phyloP scores from a whole-genome alignment of 2,329 filamentous ascomycete species.

The Penicillium fuscoglaucum region DNA sequence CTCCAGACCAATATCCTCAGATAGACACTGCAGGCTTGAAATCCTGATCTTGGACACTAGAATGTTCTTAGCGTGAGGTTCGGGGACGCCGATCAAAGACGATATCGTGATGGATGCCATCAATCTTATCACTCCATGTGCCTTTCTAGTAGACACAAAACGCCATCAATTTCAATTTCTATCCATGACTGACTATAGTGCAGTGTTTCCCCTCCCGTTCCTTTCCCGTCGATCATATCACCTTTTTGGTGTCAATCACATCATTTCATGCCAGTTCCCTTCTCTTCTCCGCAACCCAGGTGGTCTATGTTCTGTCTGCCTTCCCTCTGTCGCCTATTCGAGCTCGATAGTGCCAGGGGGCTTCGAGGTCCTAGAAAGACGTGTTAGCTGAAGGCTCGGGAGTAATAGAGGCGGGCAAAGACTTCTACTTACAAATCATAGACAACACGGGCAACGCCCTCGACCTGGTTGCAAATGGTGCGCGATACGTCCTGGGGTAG shows the following conservation, averaged over 20 bases:
- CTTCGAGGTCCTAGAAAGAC: not conserved
- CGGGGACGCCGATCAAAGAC: too few relatives aligned
- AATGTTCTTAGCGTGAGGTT: too few relatives aligned
- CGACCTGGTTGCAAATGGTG: not conserved
- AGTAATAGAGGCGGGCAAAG: not conserved
- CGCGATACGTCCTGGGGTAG: not conserved
- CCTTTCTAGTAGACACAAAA: not conserved
- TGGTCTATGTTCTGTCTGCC: not conserved
- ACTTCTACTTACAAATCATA: slow-evolving; percentile 1
- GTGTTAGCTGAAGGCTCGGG: not conserved
- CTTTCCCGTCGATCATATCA: not conserved
- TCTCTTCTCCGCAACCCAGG: not conserved
- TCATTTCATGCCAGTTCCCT: not conserved
- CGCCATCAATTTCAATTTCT: not conserved
- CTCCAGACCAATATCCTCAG: too few relatives aligned
- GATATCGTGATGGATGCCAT: too few relatives aligned
- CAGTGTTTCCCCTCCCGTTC: not conserved
- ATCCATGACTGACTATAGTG: not conserved
- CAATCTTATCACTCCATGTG: not conserved
- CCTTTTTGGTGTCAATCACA: not conserved
- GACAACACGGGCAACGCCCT: not conserved
- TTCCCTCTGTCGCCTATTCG: not conserved
- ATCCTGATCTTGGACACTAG: too few relatives aligned
- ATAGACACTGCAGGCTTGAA: too few relatives aligned
- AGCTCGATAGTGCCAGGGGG: not conserved